These are phyloP conservation scores for Tetrahymena malaccensis DNA, from an alignment of 73 alveolate species.

Conservation along the genomic window DNA sequence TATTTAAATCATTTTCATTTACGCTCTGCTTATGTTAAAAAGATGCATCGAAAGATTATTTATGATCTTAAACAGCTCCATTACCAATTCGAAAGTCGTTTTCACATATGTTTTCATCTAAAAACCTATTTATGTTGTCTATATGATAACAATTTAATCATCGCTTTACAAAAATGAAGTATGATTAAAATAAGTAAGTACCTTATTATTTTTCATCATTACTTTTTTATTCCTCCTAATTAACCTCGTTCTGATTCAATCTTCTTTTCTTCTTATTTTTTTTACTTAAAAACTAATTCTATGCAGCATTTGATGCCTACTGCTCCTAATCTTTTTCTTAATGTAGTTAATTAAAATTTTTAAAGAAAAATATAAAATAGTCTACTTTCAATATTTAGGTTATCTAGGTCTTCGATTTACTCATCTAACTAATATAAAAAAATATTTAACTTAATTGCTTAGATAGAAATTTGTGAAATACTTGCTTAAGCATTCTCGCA, in stretches of 20 bases:
- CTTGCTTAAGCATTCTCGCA: neutral
- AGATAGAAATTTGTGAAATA: no score
- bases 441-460: no score
- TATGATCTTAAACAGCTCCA: no score
- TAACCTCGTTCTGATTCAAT: neutral
- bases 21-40: neutral
- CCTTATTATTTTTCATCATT: neutral
- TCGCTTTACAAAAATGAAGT: neutral
- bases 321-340: neutral
- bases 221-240: neutral
- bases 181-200: neutral
- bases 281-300: neutral
- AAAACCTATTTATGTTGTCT: neutral
- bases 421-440: neutral
- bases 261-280: neutral
- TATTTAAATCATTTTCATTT: neutral
- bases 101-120: no score
- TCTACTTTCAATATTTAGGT: neutral
- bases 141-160: no score
- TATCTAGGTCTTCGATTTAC: neutral
- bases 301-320: neutral
- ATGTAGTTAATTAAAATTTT: neutral
- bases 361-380: neutral
- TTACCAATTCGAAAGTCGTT: no score
- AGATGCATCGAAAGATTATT: neutral